Evolutionary conservation across 2,329 filamentous ascomycete species (phyloP).

Genomic region (Chaetomium globosum): DNA sequence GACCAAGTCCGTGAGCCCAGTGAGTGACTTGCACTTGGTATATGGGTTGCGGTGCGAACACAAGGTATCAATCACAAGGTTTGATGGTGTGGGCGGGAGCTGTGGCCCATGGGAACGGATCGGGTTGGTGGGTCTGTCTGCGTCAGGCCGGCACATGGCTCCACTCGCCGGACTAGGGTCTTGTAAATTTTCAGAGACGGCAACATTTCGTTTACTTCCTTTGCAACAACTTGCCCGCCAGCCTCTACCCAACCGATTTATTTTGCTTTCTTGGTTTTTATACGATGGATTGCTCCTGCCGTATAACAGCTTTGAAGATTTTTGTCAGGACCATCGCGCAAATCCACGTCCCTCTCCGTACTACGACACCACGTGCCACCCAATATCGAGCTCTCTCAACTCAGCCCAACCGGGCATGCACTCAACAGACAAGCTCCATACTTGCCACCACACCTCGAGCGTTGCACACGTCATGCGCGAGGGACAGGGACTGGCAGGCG

Average conservation of each 20-base stretch:
- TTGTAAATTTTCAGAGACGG: background rate
- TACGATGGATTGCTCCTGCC: slow-evolving; percentile 54
- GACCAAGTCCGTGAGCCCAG: background rate
- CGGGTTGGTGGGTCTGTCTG: background rate
- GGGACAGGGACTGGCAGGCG: slow-evolving; percentile 7
- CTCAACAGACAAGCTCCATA: background rate
- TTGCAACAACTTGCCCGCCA: background rate
- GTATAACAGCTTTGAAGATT: slow-evolving; percentile 49
- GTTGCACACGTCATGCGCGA: slow-evolving; percentile 28
- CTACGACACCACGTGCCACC: slow-evolving; percentile 18
- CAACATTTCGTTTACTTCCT: background rate
- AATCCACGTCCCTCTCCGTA: slow-evolving; percentile 41
- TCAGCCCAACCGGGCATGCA: slow-evolving; percentile 1
- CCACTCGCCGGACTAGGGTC: background rate
- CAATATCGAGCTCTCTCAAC: slow-evolving; percentile 25
- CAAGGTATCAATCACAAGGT: too few species aligned
- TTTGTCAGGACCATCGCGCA: slow-evolving; percentile 53
- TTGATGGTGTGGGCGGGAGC: too few species aligned
- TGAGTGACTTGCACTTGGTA: too few species aligned
- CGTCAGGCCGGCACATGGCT: background rate
- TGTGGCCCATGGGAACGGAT: background rate
- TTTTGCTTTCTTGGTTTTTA: background rate
- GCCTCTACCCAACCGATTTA: background rate
- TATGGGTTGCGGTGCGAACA: too few species aligned
- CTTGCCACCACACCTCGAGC: slow-evolving; percentile 7